Evolutionary conservation across 2,329 filamentous ascomycete species (phyloP).

Genomic region (Fusarium globosum): DNA sequence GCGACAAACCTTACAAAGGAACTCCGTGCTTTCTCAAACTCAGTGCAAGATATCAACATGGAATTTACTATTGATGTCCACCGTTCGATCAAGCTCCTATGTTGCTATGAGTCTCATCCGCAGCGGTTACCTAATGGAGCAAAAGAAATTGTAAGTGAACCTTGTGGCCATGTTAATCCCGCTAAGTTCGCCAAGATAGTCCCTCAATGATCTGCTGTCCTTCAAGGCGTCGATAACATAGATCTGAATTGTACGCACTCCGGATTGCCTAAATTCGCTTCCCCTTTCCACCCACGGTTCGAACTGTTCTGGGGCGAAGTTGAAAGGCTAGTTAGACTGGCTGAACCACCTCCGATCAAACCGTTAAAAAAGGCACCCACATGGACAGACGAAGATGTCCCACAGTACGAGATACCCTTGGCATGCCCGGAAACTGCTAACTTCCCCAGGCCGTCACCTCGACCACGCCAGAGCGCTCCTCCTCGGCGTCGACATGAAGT

Average conservation of each 20-base stretch:
- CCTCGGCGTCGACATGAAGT: slow-evolving; percentile 16
- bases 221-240: slow-evolving; percentile 35
- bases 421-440: neutral
- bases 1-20: slow-evolving; percentile 37
- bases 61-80: slow-evolving; percentile 39
- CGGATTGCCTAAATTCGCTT: slow-evolving; percentile 32
- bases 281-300: slow-evolving; percentile 29
- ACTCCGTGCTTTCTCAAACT: slow-evolving; percentile 30
- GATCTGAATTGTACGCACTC: slow-evolving; percentile 38
- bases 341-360: slow-evolving; percentile 10
- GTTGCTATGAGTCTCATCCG: slow-evolving; percentile 37
- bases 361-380: slow-evolving; percentile 20
- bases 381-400: slow-evolving; percentile 27
- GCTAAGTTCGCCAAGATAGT: slow-evolving; percentile 30
- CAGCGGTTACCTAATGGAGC: slow-evolving; percentile 30
- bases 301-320: slow-evolving; percentile 39
- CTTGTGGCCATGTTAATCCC: neutral
- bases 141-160: slow-evolving; percentile 29
- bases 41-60: slow-evolving; percentile 40
- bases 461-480: neutral
- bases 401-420: neutral
- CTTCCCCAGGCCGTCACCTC: neutral
- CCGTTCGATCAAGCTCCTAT: slow-evolving; percentile 35
- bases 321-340: slow-evolving; percentile 29
- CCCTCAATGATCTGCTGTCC: slow-evolving; percentile 36